Evolutionary conservation across 768 basidiomycete genomes (phyloP).

Genomic region (Russula sp.): DNA sequence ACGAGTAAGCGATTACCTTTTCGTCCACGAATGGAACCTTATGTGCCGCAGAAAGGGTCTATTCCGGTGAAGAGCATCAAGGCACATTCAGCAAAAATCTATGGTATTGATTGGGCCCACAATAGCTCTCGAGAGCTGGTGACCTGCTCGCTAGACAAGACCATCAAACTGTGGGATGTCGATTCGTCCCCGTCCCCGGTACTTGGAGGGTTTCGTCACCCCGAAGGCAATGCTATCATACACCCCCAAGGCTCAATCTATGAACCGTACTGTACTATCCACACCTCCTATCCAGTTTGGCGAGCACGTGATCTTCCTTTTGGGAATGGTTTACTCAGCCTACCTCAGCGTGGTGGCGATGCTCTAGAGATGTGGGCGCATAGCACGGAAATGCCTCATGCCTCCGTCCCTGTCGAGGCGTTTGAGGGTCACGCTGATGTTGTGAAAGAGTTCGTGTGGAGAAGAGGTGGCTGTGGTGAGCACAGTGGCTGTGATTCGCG

Average conservation of each 20-base stretch:
- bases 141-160: conserved; percentile 92
- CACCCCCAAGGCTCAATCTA: conserved; percentile 17
- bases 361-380: conserved; percentile 75
- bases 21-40: neutral
- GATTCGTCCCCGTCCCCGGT: conserved; percentile 26
- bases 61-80: conserved; percentile 66
- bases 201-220: conserved; percentile 2
- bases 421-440: conserved; percentile 90
- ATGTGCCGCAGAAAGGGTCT: conserved; percentile 66
- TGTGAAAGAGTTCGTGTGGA: conserved; percentile 98
- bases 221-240: conserved; percentile 7
- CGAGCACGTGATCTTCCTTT: conserved; percentile 89
- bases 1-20: conserved; percentile 44
- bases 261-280: conserved; percentile 46
- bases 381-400: conserved; percentile 24
- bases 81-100: conserved; percentile 88
- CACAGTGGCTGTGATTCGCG: neutral
- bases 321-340: conserved; percentile 75
- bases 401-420: conserved; percentile 50
- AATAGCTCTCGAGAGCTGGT: conserved; percentile 67
- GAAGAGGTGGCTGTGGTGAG: conserved; percentile 54
- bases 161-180: conserved; percentile 82
- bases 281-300: conserved; percentile 89
- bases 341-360: conserved; percentile 85
- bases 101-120: conserved; percentile 96